phyloP scores from a whole-genome alignment of 495 filamentous ascomycete genomes.

The Lophiostoma macrostomum region DNA sequence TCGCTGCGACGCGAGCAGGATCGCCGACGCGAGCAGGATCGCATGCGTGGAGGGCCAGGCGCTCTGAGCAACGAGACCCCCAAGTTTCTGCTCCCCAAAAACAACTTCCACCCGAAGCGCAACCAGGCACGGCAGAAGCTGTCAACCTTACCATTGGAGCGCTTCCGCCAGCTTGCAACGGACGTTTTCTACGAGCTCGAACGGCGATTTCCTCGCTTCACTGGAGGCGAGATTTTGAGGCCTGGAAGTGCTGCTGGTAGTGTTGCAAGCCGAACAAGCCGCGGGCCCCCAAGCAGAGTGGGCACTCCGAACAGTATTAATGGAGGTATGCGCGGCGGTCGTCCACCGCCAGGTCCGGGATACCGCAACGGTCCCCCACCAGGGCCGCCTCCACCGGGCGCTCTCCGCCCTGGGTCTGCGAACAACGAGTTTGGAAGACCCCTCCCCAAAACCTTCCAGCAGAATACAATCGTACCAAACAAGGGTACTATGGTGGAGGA shows the following conservation, averaged over 20 bases:
- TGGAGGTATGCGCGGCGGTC: slow-evolving; percentile 12
- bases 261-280: slow-evolving; percentile 52
- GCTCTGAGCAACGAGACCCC: slow-evolving; percentile 57
- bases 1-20: slow-evolving; percentile 77
- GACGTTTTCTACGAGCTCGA: slow-evolving; percentile 96
- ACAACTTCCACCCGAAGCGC: slow-evolving; percentile 90
- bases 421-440: slow-evolving; percentile 57
- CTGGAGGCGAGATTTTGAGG: slow-evolving; percentile 61
- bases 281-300: slow-evolving; percentile 26
- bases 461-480: slow-evolving; percentile 92
- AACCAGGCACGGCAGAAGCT: slow-evolving; percentile 95
- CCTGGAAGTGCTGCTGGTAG: slow-evolving; percentile 65
- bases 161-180: slow-evolving; percentile 87
- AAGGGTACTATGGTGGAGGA: slow-evolving; percentile 99
- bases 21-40: slow-evolving; percentile 46
- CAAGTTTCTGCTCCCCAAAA: slow-evolving; percentile 71
- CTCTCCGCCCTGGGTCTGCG: slow-evolving; percentile 22
- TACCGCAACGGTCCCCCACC: slow-evolving; percentile 23
- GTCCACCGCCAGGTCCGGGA: slow-evolving; percentile 17
- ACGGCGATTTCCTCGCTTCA: slow-evolving; percentile 80
- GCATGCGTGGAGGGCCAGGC: slow-evolving; percentile 38
- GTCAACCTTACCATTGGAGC: slow-evolving; percentile 73
- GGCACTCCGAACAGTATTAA: slow-evolving; percentile 36
- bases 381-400: slow-evolving; percentile 11
- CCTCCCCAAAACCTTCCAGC: slow-evolving; percentile 85